phyloP scores from a whole-genome alignment of 1,284 basidiomycete species.

The Uromyces viciae-fabae region DNA sequence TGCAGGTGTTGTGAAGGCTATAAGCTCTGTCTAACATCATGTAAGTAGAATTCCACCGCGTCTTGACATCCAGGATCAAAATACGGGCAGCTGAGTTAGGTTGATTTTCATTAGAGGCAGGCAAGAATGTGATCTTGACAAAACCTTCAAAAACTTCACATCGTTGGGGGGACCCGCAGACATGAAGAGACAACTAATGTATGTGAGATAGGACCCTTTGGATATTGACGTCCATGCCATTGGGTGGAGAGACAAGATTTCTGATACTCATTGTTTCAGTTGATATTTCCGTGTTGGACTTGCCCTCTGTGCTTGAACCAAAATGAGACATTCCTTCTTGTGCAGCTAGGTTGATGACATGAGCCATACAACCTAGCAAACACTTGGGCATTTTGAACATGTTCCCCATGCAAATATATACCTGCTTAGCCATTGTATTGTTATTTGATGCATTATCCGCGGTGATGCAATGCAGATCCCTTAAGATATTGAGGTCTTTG shows the following conservation, averaged over 20 bases:
- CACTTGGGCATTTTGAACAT: background rate
- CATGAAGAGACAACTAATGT: background rate
- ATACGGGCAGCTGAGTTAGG: background rate
- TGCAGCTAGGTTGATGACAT: slow-evolving; percentile 23
- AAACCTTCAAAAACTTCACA: too few relatives aligned
- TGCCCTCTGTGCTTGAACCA: background rate
- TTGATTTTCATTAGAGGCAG: background rate
- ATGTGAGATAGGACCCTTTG: background rate
- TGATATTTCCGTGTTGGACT: background rate
- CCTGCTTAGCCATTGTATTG: background rate
- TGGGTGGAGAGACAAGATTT: background rate
- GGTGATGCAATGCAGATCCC: background rate
- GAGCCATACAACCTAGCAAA: slow-evolving; percentile 13
- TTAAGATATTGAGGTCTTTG: background rate
- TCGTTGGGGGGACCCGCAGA: background rate
- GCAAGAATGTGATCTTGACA: background rate
- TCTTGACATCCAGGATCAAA: background rate
- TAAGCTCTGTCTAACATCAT: background rate
- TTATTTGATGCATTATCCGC: slow-evolving; percentile 12
- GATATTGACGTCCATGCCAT: slow-evolving; percentile 2
- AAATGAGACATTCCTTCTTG: background rate
- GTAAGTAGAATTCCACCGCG: background rate
- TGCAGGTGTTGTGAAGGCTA: background rate
- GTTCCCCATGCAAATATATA: background rate
- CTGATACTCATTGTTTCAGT: background rate